Evolutionary conservation across 306 rosid species (phyloP).

Genomic region (Echinosophora koreensis): DNA sequence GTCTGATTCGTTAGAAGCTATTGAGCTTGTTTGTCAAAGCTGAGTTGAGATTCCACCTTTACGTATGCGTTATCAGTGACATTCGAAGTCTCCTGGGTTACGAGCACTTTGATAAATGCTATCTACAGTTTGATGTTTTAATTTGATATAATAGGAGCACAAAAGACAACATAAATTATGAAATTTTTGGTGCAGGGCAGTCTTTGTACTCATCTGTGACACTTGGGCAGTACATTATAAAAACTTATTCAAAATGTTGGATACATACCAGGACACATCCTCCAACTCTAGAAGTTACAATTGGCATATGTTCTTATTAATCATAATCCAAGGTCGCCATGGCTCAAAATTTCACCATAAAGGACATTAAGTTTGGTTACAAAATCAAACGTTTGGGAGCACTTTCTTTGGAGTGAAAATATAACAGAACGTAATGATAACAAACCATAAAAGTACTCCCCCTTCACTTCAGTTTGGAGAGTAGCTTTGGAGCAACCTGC

Average conservation of each 20-base stretch:
- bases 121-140: not conserved
- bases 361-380: slow-evolving; percentile 44
- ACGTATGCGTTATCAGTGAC: no score
- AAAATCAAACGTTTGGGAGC: slow-evolving; percentile 45
- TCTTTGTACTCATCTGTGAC: not conserved
- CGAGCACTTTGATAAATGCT: not conserved
- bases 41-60: no score
- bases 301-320: slow-evolving; percentile 57
- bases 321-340: slow-evolving; percentile 46
- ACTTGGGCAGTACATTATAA: not conserved
- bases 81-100: no score
- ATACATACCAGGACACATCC: slow-evolving; percentile 21
- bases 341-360: slow-evolving; percentile 49
- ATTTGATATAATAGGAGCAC: not conserved
- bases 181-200: not conserved
- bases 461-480: slow-evolving; percentile 71
- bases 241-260: slow-evolving; percentile 20
- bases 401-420: slow-evolving; percentile 40
- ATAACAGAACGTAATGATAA: slow-evolving; percentile 41
- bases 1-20: no score
- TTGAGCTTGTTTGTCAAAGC: no score
- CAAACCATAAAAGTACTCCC: slow-evolving; percentile 39
- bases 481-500: slow-evolving; percentile 91
- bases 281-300: slow-evolving; percentile 24
- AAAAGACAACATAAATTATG: not conserved